Evolutionary conservation across 2,329 filamentous ascomycete species (phyloP).

Genomic region (Colletotrichum spinosum): DNA sequence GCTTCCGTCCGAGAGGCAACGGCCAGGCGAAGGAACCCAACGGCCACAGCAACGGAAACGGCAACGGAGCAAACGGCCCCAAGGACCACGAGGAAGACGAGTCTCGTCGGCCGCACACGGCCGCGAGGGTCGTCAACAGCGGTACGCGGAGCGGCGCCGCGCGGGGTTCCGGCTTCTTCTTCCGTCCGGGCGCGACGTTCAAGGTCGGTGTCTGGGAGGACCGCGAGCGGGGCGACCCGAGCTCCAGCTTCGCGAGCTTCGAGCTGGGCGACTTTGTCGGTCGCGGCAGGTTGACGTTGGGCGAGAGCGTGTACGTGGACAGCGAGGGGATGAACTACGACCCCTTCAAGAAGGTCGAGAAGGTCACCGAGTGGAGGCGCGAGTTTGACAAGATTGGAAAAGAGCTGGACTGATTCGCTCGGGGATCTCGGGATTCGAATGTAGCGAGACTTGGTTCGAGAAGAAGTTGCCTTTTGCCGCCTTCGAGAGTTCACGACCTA

Average conservation of each 20-base stretch:
- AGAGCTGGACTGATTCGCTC: not conserved
- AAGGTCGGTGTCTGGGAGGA: slow-evolving; percentile 47
- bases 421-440: too few species aligned
- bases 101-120: not conserved
- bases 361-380: slow-evolving; percentile 44
- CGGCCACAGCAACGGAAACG: not conserved
- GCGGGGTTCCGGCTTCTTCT: slow-evolving; percentile 46
- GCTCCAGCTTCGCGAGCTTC: slow-evolving; percentile 36
- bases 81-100: not conserved
- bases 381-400: slow-evolving; percentile 46
- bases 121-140: slow-evolving; percentile 31
- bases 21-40: not conserved
- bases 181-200: slow-evolving; percentile 44
- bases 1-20: too few species aligned
- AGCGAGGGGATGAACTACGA: slow-evolving; percentile 48
- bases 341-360: slow-evolving; percentile 46
- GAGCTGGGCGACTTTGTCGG: slow-evolving; percentile 38
- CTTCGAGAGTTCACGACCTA: too few species aligned
- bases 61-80: not conserved
- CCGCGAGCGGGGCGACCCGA: slow-evolving; percentile 34
- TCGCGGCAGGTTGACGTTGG: slow-evolving; percentile 41
- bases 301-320: slow-evolving; percentile 45
- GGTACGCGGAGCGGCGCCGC: slow-evolving; percentile 39
- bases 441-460: too few species aligned
- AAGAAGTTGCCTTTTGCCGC: too few species aligned